A percentile compares a stretch with the other conserved stretches of the same genome.
Conservation (phyloP, 768 basidiomycete species). For the Rhodocollybia butyracea region DNA sequence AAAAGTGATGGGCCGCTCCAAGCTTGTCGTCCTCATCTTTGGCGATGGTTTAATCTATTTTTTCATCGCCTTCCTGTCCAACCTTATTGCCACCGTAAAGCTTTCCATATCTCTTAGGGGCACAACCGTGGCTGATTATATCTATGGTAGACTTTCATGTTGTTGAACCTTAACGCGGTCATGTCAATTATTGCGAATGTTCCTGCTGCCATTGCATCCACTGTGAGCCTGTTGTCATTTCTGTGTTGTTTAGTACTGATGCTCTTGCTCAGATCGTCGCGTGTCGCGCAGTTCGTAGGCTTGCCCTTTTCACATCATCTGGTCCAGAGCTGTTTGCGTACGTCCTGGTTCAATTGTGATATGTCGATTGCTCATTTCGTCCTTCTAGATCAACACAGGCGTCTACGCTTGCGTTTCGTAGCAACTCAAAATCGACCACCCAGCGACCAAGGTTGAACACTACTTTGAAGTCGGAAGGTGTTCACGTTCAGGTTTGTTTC, state of each 20-base stretch:
- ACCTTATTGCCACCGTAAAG: conserved; percentile 54
- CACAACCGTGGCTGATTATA: background rate
- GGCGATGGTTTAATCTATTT: conserved; percentile 74
- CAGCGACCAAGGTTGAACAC: conserved; percentile 6
- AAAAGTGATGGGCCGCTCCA: conserved; percentile 21
- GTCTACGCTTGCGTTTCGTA: conserved; percentile 12
- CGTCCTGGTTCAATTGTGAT: background rate
- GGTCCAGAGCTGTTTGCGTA: conserved; percentile 9
- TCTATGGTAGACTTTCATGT: conserved; percentile 39
- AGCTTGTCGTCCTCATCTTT: conserved; percentile 36
- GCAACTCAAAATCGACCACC: background rate
- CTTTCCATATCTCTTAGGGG: conserved; percentile 13
- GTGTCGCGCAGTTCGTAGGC: conserved; percentile 31
- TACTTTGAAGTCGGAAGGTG: conserved; percentile 8
- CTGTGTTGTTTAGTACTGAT: background rate
- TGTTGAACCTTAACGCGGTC: conserved; percentile 49
- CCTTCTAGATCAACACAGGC: conserved; percentile 8
- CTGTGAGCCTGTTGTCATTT: conserved; percentile 36
- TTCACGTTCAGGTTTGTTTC: conserved; percentile 10
- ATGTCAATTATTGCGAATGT: conserved; percentile 57
- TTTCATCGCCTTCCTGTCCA: conserved; percentile 73
- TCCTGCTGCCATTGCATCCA: conserved; percentile 54
- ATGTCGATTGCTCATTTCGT: background rate
- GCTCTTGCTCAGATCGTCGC: conserved; percentile 11
- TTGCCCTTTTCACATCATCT: conserved; percentile 33